Base-by-base conservation (phyloP, 2,329 filamentous ascomycete genomes). In the Monosporascus sp. region DNA sequence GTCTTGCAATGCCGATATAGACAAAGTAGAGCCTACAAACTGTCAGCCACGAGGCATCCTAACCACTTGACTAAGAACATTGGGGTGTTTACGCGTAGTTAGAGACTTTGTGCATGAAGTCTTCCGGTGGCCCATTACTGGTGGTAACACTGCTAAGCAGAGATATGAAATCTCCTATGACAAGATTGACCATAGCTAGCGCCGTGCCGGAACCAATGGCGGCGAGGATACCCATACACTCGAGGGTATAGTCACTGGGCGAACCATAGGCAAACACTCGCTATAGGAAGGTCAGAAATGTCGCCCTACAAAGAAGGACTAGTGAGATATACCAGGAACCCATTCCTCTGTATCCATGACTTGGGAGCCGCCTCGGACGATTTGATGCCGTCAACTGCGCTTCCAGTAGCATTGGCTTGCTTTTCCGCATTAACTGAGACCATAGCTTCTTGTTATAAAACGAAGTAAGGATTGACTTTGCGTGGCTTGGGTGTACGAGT, bases 151-250 rank as follows among this genome's bases (percentile, higher is more conserved):
- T 57, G 41, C 56, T 61, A 20, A 67, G 49, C 2, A 66, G 46
- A 3, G 59, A 57, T 31, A 68, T 60, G 48, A 67, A 65, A 3
- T 61, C 22, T 5, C 66, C 66, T 7, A 67, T 51, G 20, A 67
- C 61, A 1, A 68, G 36, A 24, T 67, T 67, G 35, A 66, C 58
- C 57, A 67, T 54, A 35, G 65, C 65, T 9, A 67, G 48, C 1
- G 62, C 62, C 9, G 63, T 60, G 3, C 66, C 66, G 1, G 65
- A 65, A 3, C 50, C 58, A 14, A 66, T 50, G 5, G 65, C 64
- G 9, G 60, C 60, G 2, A 65, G 3, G 9, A 63, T 22, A 7
- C 50, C 65, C 27, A 66, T 54, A 9, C 18, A n/a, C 44, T 63
- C 55, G n/a, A 66, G 56, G 25, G 59, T n/a, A 48, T 65, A 66